Percentiles rank a stretch among this genome's conserved stretches.
phyloP scores from a whole-genome alignment of 768 basidiomycete genomes.

The Lentinula detonsa region DNA sequence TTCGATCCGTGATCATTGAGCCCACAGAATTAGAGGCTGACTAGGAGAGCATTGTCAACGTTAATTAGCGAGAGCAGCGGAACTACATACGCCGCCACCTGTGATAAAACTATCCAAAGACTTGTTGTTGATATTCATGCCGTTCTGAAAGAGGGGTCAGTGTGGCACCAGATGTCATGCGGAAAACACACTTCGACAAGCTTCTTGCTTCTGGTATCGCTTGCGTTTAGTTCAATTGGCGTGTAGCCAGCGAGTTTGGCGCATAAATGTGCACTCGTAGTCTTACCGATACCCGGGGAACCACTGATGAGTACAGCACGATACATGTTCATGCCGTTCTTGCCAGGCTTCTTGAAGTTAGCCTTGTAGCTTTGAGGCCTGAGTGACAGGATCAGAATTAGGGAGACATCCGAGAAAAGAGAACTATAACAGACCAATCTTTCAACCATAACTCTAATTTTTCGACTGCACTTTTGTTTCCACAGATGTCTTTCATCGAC shows the following conservation, averaged over 20 bases:
- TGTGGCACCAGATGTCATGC: not conserved
- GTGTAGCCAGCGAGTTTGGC: conserved; percentile 88
- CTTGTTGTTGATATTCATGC: conserved; percentile 85
- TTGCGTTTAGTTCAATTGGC: conserved; percentile 94
- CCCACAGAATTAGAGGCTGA: conserved; percentile 57
- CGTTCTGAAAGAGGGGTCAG: conserved; percentile 44
- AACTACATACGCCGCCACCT: conserved; percentile 37
- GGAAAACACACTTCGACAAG: conserved; percentile 71
- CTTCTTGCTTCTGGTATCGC: conserved; percentile 93
- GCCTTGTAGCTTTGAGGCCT: conserved; percentile 73
- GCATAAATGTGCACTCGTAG: conserved; percentile 89
- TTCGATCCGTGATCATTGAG: conserved; percentile 67
- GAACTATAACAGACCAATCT: conserved; percentile 60
- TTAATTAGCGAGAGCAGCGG: not conserved
- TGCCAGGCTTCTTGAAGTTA: conserved; percentile 92
- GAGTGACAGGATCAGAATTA: not conserved
- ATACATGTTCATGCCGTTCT: conserved; percentile 72
- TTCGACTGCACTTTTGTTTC: conserved; percentile 90
- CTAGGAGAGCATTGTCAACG: conserved; percentile 19
- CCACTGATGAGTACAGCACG: conserved; percentile 90
- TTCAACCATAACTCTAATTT: conserved; percentile 83
- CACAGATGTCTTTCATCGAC: conserved; percentile 84
- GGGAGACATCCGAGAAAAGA: not conserved
- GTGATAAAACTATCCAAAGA: conserved; percentile 84
- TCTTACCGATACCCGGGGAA: conserved; percentile 96